These are phyloP conservation scores for Fusarium tricinctum DNA, from an alignment of 2,329 filamentous ascomycete genomes.

Conservation along the genomic window DNA sequence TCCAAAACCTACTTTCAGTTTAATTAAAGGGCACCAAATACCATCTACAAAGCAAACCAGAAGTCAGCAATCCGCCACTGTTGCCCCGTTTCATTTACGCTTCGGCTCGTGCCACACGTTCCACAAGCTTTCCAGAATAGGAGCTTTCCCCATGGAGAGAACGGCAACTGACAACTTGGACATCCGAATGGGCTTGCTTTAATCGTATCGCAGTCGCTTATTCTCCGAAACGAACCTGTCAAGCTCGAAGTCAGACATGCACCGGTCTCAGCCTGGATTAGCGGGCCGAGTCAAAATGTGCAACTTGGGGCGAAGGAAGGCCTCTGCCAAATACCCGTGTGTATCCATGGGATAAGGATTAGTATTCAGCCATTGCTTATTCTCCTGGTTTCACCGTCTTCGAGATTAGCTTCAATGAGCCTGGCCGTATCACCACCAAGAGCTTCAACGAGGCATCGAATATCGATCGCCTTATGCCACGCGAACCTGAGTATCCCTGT, in stretches of 20 bases:
- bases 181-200: constrained; percentile 34
- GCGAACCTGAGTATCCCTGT: constrained; percentile 17
- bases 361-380: constrained; percentile 35
- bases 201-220: constrained; percentile 33
- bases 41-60: background rate
- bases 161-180: constrained; percentile 22
- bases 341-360: constrained; percentile 32
- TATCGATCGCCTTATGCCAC: constrained; percentile 21
- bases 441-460: constrained; percentile 29
- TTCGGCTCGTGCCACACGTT: constrained; percentile 32
- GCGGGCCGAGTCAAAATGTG: constrained; percentile 50
- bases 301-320: constrained; percentile 32
- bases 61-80: constrained; percentile 28
- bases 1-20: constrained; percentile 5
- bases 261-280: constrained; percentile 41
- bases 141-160: constrained; percentile 30
- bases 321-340: constrained; percentile 36
- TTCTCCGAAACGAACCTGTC: constrained; percentile 44
- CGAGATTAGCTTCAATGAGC: constrained; percentile 48
- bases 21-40: constrained; percentile 16
- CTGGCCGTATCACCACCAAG: constrained; percentile 41
- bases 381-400: constrained; percentile 48
- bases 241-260: constrained; percentile 50
- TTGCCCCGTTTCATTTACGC: constrained; percentile 24
- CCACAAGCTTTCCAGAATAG: constrained; percentile 39